These are phyloP conservation scores for Hansenula sp. DNA, from an alignment of 1,139 yeast genomes.

Conservation along the genomic window DNA sequence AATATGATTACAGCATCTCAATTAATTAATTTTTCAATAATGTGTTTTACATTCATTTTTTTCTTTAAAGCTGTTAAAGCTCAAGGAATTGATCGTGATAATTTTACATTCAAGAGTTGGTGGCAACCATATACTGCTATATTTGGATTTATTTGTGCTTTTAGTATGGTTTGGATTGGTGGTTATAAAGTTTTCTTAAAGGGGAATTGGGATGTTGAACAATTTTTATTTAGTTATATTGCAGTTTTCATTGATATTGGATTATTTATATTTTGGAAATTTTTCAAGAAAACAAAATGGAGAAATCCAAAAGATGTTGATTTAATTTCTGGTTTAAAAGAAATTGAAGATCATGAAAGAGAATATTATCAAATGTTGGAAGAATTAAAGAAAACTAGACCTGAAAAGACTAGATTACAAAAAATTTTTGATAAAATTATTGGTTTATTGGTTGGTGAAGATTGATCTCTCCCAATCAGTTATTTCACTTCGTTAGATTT, in stretches of 20 bases:
- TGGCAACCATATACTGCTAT: slow-evolving; percentile 57
- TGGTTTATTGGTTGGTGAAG: slow-evolving; percentile 17
- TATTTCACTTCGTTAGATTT: not conserved
- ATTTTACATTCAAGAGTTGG: slow-evolving; percentile 54
- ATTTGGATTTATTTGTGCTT: slow-evolving; percentile 42
- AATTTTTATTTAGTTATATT: slow-evolving; percentile 63
- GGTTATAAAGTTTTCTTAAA: slow-evolving; percentile 67
- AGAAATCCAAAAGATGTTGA: slow-evolving; percentile 49
- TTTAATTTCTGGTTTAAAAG: slow-evolving; percentile 47
- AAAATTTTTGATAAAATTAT: slow-evolving; percentile 9
- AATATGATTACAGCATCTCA: slow-evolving; percentile 78
- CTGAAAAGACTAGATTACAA: not conserved
- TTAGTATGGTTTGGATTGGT: slow-evolving; percentile 55
- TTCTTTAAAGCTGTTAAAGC: slow-evolving; percentile 60
- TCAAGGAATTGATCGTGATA: slow-evolving; percentile 51
- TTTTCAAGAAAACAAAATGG: slow-evolving; percentile 39
- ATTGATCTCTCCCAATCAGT: not conserved
- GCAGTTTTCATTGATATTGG: slow-evolving; percentile 61
- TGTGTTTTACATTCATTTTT: slow-evolving; percentile 58
- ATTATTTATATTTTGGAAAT: slow-evolving; percentile 54
- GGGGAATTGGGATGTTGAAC: slow-evolving; percentile 55
- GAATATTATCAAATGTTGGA: slow-evolving; percentile 15
- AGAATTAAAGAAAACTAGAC: not conserved
- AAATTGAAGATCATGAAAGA: slow-evolving; percentile 51
- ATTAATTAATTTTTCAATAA: slow-evolving; percentile 62